These are phyloP conservation scores for Phytopythium vexans DNA, from an alignment of 352 stramenopile species.

Conservation along the genomic window DNA sequence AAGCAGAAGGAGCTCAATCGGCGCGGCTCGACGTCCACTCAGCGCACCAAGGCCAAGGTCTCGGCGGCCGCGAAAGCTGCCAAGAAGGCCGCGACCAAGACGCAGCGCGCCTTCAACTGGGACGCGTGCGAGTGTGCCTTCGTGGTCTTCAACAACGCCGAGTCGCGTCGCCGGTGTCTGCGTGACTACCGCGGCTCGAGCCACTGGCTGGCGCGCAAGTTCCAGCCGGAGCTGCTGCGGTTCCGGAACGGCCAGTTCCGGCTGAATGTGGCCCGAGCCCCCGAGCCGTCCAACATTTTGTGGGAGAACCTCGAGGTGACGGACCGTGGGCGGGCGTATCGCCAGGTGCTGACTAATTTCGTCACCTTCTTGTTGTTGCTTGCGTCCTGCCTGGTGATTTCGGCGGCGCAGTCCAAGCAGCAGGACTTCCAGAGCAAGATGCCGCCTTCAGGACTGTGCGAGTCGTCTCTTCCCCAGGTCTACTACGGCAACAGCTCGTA, in stretches of 20 bases:
- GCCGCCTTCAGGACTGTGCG: conserved; percentile 50
- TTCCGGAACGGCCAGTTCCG: conserved; percentile 51
- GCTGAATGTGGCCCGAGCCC: conserved; percentile 47
- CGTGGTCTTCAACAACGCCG: conserved; percentile 87
- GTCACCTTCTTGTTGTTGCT: conserved; percentile 74
- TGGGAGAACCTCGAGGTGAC: conserved; percentile 86
- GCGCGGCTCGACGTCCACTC: not conserved
- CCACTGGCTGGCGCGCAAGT: conserved; percentile 34
- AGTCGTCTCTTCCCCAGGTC: conserved; percentile 43
- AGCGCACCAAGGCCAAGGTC: not conserved
- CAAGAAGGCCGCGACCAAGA: conserved; percentile 22
- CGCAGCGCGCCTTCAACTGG: conserved; percentile 43
- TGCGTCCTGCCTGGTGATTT: conserved; percentile 70
- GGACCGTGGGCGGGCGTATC: conserved; percentile 46
- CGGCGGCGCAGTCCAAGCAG: conserved; percentile 67
- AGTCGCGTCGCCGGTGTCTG: conserved; percentile 69
- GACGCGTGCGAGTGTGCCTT: conserved; percentile 77
- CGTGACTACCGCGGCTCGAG: conserved; percentile 69
- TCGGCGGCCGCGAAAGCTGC: conserved; percentile 6
- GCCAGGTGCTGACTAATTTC: conserved; percentile 63
- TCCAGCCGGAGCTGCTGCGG: conserved; percentile 52
- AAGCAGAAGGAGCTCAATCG: conserved; percentile 4
- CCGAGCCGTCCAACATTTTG: conserved; percentile 84
- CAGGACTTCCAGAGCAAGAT: conserved; percentile 68
- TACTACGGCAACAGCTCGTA: conserved; percentile 54